phyloP scores from a whole-genome alignment of 2,329 filamentous ascomycete species.

The Penicillium griseofulvum region DNA sequence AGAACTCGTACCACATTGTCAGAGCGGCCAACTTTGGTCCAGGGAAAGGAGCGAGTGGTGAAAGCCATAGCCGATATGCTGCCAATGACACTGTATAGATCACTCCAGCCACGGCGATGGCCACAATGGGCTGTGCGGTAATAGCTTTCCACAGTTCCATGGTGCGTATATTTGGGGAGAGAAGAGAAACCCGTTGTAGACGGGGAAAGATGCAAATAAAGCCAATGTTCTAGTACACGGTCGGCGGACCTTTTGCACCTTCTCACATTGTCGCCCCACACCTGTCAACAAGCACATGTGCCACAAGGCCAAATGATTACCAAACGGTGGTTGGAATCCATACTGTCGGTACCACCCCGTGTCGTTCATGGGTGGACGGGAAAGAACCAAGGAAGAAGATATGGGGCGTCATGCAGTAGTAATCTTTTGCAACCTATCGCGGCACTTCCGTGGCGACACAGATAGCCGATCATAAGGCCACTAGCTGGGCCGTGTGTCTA shows the following conservation, averaged over 20 bases:
- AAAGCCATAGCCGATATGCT: constrained; percentile 18
- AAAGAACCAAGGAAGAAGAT: neutral
- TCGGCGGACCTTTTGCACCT: neutral
- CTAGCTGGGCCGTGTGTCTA: neutral
- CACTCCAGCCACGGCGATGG: neutral
- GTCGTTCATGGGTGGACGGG: neutral
- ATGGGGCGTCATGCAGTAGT: neutral
- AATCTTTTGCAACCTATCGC: neutral
- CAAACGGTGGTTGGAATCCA: neutral
- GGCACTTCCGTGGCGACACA: neutral
- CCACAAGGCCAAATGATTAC: neutral
- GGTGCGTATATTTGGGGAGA: no score
- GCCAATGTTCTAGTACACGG: neutral
- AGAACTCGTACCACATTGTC: constrained; percentile 27
- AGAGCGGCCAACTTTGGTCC: constrained; percentile 24
- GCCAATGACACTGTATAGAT: constrained; percentile 4
- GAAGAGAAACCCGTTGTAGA: neutral
- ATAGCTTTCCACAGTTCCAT: constrained; percentile 5
- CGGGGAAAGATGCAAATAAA: neutral
- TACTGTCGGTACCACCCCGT: neutral
- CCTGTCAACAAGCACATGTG: neutral
- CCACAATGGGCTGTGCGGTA: constrained; percentile 3
- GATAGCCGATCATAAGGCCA: neutral
- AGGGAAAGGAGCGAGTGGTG: constrained; percentile 24
- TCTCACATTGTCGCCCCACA: neutral